phyloP scores from a whole-genome alignment of 139 green algal species.

The Chlorella sp. region DNA sequence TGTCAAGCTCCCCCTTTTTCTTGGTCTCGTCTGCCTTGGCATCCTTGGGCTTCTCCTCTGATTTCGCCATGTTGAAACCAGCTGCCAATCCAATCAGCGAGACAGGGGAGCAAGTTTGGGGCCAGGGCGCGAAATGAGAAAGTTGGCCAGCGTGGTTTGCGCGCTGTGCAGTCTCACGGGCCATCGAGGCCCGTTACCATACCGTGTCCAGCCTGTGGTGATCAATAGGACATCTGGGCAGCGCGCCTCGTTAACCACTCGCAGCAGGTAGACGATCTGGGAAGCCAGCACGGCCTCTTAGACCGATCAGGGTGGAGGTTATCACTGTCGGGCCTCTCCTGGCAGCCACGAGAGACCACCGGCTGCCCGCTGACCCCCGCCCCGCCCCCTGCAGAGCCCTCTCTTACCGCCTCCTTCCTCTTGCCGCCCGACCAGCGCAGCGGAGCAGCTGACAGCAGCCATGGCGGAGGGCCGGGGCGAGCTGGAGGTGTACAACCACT shows the following conservation, averaged over 20 bases:
- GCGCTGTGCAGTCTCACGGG: too few relatives aligned
- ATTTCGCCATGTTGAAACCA: slow-evolving; percentile 4
- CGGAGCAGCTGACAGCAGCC: not conserved
- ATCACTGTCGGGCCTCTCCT: not conserved
- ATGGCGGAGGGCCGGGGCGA: slow-evolving; percentile 44
- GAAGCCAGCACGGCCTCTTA: not conserved
- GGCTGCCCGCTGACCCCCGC: not conserved
- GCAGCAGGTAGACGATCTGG: too few relatives aligned
- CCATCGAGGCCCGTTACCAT: too few relatives aligned
- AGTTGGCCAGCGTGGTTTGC: too few relatives aligned
- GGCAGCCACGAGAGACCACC: not conserved
- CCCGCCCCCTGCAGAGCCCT: not conserved
- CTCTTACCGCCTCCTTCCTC: not conserved
- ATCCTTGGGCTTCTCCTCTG: slow-evolving; percentile 4
- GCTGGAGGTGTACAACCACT: slow-evolving; percentile 59
- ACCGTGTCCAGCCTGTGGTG: too few relatives aligned
- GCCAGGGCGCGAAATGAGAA: too few relatives aligned
- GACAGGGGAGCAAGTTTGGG: too few relatives aligned
- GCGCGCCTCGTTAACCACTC: too few relatives aligned
- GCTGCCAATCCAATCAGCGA: too few relatives aligned
- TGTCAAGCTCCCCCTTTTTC: slow-evolving; percentile 10
- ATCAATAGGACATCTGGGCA: too few relatives aligned
- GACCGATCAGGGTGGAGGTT: not conserved
- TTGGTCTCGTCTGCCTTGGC: slow-evolving; percentile 5
- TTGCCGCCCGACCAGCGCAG: too few relatives aligned